Conservation (phyloP, 352 stramenopile genomes). For the Phytophthora capsici region DNA sequence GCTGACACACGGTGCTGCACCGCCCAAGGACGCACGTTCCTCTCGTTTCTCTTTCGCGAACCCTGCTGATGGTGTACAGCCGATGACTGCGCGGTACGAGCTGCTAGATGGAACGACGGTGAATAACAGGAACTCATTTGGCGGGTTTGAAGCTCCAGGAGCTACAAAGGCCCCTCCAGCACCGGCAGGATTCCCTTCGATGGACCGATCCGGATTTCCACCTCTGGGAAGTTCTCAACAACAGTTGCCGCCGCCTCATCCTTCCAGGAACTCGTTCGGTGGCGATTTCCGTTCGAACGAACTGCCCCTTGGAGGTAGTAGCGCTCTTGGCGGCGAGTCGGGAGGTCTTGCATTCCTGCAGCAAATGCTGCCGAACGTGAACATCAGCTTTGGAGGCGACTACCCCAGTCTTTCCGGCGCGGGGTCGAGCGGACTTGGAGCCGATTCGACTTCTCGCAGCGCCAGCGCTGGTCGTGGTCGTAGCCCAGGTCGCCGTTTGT, state of each 20-base stretch:
- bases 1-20: conserved; percentile 40
- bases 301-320: conserved; percentile 21
- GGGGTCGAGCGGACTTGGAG: conserved; percentile 14
- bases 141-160: conserved; percentile 28
- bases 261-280: conserved; percentile 39
- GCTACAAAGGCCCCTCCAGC: conserved; percentile 12
- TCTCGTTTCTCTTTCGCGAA: conserved; percentile 88
- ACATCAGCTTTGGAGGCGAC: conserved; percentile 87
- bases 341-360: conserved; percentile 79
- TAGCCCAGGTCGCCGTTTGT: conserved; percentile 40
- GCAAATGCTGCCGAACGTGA: conserved; percentile 90
- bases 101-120: conserved; percentile 42
- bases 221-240: conserved; percentile 44
- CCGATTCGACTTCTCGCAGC: conserved; percentile 14
- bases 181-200: conserved; percentile 40
- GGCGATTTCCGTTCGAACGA: conserved; percentile 37
- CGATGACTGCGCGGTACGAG: conserved; percentile 30
- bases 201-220: conserved; percentile 49
- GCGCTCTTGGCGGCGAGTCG: conserved; percentile 15
- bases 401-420: conserved; percentile 40
- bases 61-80: conserved; percentile 26
- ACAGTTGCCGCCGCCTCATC: conserved; percentile 29
- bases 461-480: conserved; percentile 16
- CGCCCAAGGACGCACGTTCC: conserved; percentile 50
- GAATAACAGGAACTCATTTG: conserved; percentile 37